Evolutionary conservation across 179 eudicot genomes (phyloP), one percentile per base, ranked within the genome.

Genomic region (Corrigiola litoralis): DNA sequence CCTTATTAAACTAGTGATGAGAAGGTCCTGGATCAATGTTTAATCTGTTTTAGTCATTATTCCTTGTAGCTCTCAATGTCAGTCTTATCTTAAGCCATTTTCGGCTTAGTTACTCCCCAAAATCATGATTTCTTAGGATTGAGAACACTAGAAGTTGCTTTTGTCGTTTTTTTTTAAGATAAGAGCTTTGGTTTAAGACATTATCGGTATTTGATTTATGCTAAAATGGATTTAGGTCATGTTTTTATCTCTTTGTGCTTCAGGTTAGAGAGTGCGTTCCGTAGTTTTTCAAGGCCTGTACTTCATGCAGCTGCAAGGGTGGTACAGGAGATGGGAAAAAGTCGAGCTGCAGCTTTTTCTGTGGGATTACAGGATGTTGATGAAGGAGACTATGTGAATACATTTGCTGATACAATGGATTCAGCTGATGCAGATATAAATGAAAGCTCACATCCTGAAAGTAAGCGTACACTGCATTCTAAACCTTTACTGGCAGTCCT

Each of bases 251-350:
- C 59, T 37, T 46, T 74, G 60, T 73, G 68, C 62, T 67, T 52
- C 82, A 95, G 99, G 84, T 71, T 95, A 72, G 97, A 95, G 79
- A 86, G 92, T 69, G 85, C 97, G 67, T 95, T 95, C 66, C 92
- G 97, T 59, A 95, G 97, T 80, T 86, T 80, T 82, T 95, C 97
- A 24, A 85, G 99, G 77, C 99, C 99, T 44, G 85, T 87, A 54
- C 94, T 95, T 47, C 99, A 95, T 79, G 92, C 99, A 53, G 97
- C 99, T 54, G 87, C 97, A 55, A 86, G 99, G 75, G 96, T 95
- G 73, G 99, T 95, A 55, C 99, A 91, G 74, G 99, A 95, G 77
- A 95, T 95, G 97, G 99, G 99, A 53, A 95, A 81, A 85, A 95
- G 99, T 77, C 88, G 99, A 66, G 99, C 99, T 63, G 99, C 99